A percentile compares a stretch with the other conserved stretches of the same genome.
Evolutionary conservation across 164 flowering plant genomes (phyloP).

Genomic region (Buxus sempervirens): DNA sequence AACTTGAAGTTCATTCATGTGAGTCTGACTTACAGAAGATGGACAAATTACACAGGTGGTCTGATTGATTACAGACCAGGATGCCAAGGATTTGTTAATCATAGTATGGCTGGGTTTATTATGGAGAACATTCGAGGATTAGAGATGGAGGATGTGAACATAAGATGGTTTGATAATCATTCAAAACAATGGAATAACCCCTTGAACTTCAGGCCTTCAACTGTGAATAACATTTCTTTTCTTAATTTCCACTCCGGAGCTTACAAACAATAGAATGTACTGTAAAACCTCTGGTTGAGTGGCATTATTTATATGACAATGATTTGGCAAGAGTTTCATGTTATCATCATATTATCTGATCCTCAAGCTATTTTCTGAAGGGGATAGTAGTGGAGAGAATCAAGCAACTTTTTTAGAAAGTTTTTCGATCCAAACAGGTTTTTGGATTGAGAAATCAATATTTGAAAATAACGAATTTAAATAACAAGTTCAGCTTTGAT

Average conservation of each 20-base stretch:
- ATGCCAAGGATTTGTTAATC: constrained; percentile 86
- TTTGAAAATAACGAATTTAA: not conserved
- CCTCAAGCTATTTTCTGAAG: not conserved
- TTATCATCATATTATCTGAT: too few species aligned
- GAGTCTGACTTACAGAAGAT: constrained; percentile 66
- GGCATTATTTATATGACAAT: too few species aligned
- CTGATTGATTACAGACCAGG: constrained; percentile 89
- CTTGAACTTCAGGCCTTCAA: constrained; percentile 72
- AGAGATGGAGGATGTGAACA: constrained; percentile 58
- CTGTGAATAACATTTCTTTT: constrained; percentile 70
- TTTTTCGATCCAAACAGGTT: too few species aligned
- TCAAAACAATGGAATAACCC: constrained; percentile 64
- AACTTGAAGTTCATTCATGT: constrained; percentile 63
- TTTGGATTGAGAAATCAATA: not conserved
- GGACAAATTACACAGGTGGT: constrained; percentile 65
- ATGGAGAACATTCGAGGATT: constrained; percentile 85
- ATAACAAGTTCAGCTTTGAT: not conserved
- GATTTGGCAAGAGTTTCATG: not conserved
- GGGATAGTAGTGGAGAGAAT: not conserved
- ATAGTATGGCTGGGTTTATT: constrained; percentile 69
- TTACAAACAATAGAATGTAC: constrained; percentile 13
- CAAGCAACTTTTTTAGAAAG: too few species aligned
- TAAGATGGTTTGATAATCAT: constrained; percentile 61
- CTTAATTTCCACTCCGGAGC: constrained; percentile 58
- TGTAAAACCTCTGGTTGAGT: not conserved